Conservation (phyloP, 805 yeast species). For the Lipomyces japonicus region DNA sequence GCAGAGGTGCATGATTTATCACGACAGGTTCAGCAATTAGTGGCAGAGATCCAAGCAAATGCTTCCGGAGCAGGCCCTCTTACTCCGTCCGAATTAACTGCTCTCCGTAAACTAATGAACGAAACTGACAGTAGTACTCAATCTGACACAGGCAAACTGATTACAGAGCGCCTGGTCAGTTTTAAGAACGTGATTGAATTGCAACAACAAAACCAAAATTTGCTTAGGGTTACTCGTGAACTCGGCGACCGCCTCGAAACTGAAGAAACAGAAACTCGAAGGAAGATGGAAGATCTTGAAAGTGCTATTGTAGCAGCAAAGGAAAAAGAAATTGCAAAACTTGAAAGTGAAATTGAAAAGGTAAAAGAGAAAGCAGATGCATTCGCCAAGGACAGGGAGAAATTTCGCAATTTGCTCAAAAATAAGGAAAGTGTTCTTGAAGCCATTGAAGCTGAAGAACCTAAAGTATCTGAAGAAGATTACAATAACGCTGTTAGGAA, state of each 20-base stretch:
- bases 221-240: slow-evolving; percentile 63
- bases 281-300: slow-evolving; percentile 31
- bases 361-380: slow-evolving; percentile 52
- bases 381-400: slow-evolving; percentile 64
- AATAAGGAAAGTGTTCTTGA: background rate
- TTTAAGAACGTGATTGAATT: slow-evolving; percentile 66
- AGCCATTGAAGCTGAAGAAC: background rate
- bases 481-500: slow-evolving; percentile 9
- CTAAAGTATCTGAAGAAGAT: slow-evolving; percentile 8
- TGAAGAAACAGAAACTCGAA: slow-evolving; percentile 44
- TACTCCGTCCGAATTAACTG: slow-evolving; percentile 59
- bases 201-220: slow-evolving; percentile 68
- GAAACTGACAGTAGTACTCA: slow-evolving; percentile 37
- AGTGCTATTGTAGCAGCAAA: slow-evolving; percentile 39
- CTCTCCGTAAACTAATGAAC: slow-evolving; percentile 42
- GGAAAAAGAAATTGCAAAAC: slow-evolving; percentile 34
- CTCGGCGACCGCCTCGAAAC: slow-evolving; percentile 68
- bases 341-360: slow-evolving; percentile 41
- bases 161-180: slow-evolving; percentile 67
- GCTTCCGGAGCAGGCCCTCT: slow-evolving; percentile 59
- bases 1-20: slow-evolving; percentile 66
- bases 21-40: slow-evolving; percentile 71
- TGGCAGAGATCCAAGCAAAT: slow-evolving; percentile 56
- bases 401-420: slow-evolving; percentile 44
- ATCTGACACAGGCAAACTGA: slow-evolving; percentile 67